phyloP scores from a whole-genome alignment of 2,329 filamentous ascomycete genomes.

The Zopfia rhizophila region DNA sequence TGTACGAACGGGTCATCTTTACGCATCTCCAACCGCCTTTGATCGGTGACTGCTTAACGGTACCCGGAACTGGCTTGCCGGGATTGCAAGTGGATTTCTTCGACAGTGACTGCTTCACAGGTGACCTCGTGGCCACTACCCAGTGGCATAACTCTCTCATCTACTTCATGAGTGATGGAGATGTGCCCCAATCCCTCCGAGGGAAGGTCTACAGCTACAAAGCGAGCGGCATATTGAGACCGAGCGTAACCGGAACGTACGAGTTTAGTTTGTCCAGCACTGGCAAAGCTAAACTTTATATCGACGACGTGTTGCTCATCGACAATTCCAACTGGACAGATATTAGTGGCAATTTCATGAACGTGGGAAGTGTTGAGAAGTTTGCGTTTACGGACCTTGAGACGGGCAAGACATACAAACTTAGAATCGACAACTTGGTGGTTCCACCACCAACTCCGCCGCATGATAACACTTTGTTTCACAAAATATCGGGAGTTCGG shows the following conservation, averaged over 20 bases:
- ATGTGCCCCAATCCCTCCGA: too few species aligned
- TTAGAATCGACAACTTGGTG: conserved; percentile 5
- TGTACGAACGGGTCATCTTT: not conserved
- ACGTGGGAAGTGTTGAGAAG: conserved; percentile 4
- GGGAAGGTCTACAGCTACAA: too few species aligned
- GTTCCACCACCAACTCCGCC: conserved; percentile 8
- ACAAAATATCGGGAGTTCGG: conserved; percentile 5
- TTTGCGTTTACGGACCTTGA: not conserved
- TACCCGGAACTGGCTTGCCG: not conserved
- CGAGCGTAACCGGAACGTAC: not conserved
- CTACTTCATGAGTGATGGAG: too few species aligned
- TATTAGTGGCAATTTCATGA: conserved; percentile 2
- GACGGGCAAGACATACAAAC: not conserved
- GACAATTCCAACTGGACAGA: conserved; percentile 9
- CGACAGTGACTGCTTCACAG: too few species aligned
- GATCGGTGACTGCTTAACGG: conserved; percentile 1
- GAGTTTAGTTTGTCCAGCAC: conserved; percentile 3
- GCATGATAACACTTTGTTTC: conserved; percentile 12
- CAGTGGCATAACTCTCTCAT: too few species aligned
- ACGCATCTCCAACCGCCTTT: not conserved
- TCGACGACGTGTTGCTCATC: not conserved
- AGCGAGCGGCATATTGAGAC: conserved; percentile 21
- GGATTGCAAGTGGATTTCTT: too few species aligned
- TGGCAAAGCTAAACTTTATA: conserved; percentile 7
- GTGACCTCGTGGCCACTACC: too few species aligned